These are phyloP conservation scores for Poterioochromonas sp. DNA, from an alignment of 352 stramenopile species.

Conservation along the genomic window DNA sequence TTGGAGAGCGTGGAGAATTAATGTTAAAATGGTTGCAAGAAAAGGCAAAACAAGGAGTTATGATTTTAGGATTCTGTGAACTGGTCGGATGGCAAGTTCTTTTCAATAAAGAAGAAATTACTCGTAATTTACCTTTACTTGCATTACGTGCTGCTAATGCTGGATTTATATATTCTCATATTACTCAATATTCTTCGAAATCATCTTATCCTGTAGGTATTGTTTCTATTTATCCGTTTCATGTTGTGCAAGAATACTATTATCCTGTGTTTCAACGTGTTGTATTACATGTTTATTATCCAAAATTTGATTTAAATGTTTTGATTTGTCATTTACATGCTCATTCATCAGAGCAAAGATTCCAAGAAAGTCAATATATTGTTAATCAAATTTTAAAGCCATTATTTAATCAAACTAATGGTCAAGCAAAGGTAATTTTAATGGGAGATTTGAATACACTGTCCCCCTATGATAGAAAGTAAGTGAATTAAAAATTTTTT, in stretches of 20 bases:
- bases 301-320: background rate
- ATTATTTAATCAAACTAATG: background rate
- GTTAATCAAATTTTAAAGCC: background rate
- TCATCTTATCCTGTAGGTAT: background rate
- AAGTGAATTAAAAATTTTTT: background rate
- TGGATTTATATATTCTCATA: background rate
- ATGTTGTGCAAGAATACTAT: background rate
- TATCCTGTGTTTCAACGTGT: background rate
- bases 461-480: background rate
- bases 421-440: background rate
- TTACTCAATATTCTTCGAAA: background rate
- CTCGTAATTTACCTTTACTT: background rate
- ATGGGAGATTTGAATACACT: constrained; percentile 1
- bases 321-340: background rate
- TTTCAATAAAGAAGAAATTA: background rate
- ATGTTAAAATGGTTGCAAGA: background rate
- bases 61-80: constrained; percentile 1
- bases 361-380: background rate
- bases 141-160: background rate
- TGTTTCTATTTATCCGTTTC: background rate
- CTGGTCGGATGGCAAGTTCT: background rate
- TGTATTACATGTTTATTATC: background rate
- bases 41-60: background rate
- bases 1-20: background rate
- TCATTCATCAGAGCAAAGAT: background rate